Evolutionary conservation across 164 flowering plant species (phyloP).

Genomic region (Stephania yunnanensis): DNA sequence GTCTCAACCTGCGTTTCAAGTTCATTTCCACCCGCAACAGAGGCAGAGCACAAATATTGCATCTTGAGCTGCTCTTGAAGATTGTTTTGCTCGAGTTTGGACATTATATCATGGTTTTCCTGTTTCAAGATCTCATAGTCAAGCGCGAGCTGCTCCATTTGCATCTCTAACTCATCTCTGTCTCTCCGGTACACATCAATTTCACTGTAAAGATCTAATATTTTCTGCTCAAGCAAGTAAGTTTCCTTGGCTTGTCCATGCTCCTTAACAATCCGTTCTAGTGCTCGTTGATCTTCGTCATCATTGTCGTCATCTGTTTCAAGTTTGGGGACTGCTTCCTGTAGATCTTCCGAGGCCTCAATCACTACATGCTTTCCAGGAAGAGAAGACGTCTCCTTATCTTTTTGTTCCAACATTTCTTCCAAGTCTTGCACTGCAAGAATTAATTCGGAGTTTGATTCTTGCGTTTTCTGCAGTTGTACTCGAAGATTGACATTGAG

Average conservation of each 20-base stretch:
- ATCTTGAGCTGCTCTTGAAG: conserved; percentile 61
- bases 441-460: conserved; percentile 75
- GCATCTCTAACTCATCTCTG: conserved; percentile 63
- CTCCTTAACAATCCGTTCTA: conserved; percentile 57
- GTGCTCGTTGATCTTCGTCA: conserved; percentile 51
- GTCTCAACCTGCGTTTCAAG: conserved; percentile 47
- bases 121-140: conserved; percentile 80
- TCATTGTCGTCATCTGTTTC: conserved; percentile 43
- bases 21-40: conserved; percentile 30
- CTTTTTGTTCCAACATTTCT: conserved; percentile 60
- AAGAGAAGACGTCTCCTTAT: conserved; percentile 32
- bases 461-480: conserved; percentile 86
- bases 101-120: conserved; percentile 61
- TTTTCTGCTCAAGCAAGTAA: conserved; percentile 47
- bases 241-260: conserved; percentile 44
- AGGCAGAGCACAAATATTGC: conserved; percentile 54
- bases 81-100: conserved; percentile 57
- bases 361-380: conserved; percentile 19
- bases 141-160: conserved; percentile 68
- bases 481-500: conserved; percentile 63
- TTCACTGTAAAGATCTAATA: conserved; percentile 52
- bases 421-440: conserved; percentile 86
- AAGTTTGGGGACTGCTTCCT: conserved; percentile 14
- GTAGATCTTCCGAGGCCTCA: conserved; percentile 20
- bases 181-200: conserved; percentile 65